Conservation (phyloP, 2,329 filamentous ascomycete genomes). For the Xylogone sp. region DNA sequence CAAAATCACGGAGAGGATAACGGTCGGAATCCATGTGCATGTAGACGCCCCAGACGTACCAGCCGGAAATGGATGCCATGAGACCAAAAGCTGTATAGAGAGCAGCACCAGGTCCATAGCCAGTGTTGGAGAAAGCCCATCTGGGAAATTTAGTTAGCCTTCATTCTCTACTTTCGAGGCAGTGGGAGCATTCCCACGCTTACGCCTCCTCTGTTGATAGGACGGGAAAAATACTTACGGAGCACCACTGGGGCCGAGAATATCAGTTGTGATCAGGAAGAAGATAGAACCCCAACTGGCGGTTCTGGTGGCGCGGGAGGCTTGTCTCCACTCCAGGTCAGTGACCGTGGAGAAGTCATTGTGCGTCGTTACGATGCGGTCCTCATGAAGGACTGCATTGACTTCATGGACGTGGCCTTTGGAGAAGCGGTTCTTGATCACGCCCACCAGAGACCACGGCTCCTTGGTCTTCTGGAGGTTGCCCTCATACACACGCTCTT, state of each 20-base stretch:
- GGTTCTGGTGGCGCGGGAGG: conserved; percentile 39
- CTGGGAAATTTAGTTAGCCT: no score
- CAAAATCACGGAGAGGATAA: conserved; percentile 4
- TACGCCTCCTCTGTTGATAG: no score
- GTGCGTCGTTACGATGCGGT: conserved; percentile 3
- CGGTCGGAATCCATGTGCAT: conserved; percentile 6
- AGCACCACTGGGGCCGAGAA: conserved; percentile 27
- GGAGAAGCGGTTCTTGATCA: conserved; percentile 9
- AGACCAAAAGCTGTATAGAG: conserved; percentile 23
- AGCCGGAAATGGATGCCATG: conserved; percentile 2
- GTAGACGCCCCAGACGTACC: conserved; percentile 6
- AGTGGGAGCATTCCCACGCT: no score
- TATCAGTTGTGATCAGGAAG: conserved; percentile 37
- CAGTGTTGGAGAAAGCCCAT: no score
- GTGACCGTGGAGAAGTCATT: conserved; percentile 17
- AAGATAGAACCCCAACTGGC: conserved; percentile 39
- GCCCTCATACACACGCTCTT: conserved; percentile 13
- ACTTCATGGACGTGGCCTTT: conserved; percentile 8
- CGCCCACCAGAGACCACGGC: conserved; percentile 3
- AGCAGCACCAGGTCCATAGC: conserved; percentile 1
- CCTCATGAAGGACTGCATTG: conserved; percentile 1
- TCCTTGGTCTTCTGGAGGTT: conserved; percentile 4
- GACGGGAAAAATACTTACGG: no score
- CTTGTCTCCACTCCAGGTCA: conserved; percentile 42
- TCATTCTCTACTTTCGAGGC: no score